Conservation (phyloP, 257 asterid species). For the Solanum phureja region DNA sequence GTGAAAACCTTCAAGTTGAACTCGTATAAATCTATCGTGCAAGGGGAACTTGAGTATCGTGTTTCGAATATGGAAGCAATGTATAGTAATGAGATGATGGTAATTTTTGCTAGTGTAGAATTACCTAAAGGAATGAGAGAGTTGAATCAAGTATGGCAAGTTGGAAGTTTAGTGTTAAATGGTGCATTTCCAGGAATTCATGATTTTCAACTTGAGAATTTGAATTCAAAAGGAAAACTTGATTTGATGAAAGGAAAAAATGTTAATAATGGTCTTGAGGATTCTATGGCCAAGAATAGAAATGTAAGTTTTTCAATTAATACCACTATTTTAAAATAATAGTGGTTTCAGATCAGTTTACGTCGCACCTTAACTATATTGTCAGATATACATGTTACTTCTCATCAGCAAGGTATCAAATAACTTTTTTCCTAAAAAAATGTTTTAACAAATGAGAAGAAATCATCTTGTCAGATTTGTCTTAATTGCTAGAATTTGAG, state of each 20-base stretch:
- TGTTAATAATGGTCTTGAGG: slow-evolving; percentile 7
- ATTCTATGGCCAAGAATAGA: slow-evolving; percentile 39
- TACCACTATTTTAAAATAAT: neutral
- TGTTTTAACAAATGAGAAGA: neutral
- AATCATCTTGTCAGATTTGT: neutral
- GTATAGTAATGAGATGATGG: slow-evolving; percentile 20
- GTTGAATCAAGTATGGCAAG: slow-evolving; percentile 75
- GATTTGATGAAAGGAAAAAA: slow-evolving; percentile 45
- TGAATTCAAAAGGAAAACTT: slow-evolving; percentile 31
- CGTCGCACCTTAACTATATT: accelerated
- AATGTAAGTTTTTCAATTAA: slow-evolving; percentile 38
- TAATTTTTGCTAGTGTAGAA: slow-evolving; percentile 43
- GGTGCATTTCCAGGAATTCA: slow-evolving; percentile 45
- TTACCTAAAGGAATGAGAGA: slow-evolving; percentile 33
- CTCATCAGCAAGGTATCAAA: neutral
- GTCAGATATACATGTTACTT: neutral
- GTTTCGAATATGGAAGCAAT: slow-evolving; percentile 20
- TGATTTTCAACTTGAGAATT: slow-evolving; percentile 26
- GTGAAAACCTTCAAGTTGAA: slow-evolving; percentile 42
- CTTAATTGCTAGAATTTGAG: neutral
- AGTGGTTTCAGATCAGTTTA: neutral
- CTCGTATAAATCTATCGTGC: slow-evolving; percentile 24
- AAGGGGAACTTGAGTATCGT: neutral
- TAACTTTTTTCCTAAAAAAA: neutral
- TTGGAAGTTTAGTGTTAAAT: slow-evolving; percentile 25